Evolutionary conservation across 1,284 basidiomycete genomes (phyloP).

Genomic region (Ustilago shanxiensis): DNA sequence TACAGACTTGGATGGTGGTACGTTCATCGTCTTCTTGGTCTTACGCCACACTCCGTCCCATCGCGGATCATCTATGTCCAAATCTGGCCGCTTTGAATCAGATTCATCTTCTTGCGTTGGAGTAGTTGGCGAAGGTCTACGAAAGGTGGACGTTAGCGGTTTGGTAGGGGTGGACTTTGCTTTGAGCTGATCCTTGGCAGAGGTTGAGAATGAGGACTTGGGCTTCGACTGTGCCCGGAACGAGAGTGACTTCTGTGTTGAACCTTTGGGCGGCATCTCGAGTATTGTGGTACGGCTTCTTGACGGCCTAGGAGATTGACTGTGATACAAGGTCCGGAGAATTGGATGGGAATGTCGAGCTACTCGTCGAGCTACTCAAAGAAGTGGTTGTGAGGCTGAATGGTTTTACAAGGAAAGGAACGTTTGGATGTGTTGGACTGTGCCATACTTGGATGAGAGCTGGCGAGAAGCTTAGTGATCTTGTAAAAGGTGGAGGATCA

Average conservation of each 20-base stretch:
- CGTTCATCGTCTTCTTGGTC: constrained; percentile 46
- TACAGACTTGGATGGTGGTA: constrained; percentile 47
- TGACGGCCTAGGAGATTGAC: background rate
- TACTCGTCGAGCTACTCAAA: too few species aligned
- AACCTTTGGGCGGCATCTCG: constrained; percentile 36
- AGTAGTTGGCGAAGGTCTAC: constrained; percentile 14
- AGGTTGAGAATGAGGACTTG: constrained; percentile 39
- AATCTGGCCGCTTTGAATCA: constrained; percentile 25
- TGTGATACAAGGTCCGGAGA: too few species aligned
- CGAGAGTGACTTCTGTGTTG: constrained; percentile 39
- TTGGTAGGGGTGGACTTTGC: constrained; percentile 20
- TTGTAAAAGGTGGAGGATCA: constrained; percentile 19
- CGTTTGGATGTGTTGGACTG: background rate
- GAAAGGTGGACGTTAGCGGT: constrained; percentile 20
- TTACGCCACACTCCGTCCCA: constrained; percentile 61
- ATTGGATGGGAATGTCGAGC: too few species aligned
- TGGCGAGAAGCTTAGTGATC: constrained; percentile 17
- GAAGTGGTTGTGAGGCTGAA: background rate
- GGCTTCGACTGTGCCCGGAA: constrained; percentile 49
- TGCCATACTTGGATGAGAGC: background rate
- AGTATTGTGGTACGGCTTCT: background rate
- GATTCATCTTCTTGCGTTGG: constrained; percentile 14
- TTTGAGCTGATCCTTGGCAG: constrained; percentile 40
- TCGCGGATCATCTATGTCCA: constrained; percentile 52
- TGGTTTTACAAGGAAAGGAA: background rate